Base-by-base conservation (phyloP, 108 stramenopile species). In the Discostella pseudostelligera region DNA sequence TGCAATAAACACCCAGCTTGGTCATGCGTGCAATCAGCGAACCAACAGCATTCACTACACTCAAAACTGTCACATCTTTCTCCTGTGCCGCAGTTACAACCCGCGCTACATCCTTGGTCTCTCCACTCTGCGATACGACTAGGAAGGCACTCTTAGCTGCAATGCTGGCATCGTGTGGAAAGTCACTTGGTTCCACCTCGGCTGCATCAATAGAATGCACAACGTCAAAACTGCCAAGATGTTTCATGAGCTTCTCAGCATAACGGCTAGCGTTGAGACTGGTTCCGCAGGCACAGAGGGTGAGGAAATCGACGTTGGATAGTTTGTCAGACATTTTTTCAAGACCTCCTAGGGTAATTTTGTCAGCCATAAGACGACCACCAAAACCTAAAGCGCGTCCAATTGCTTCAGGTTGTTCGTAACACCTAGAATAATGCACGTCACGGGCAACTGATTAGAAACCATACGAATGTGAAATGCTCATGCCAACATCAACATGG, bases 21-120 rank as follows among this genome's bases (percentile, higher is more conserved):
- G 97, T 96, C 8, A 87, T 93, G 9, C 96, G 85, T 5, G 98
- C 98, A 73, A 99, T 98, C 64, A 97, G 74, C 55, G 93, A 95
- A 1, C 99, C 97, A 19, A 99, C 97, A 17, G 96, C 83, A 77
- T 99, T 99, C 55, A 98, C 97, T 8, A 98, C 93, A 69, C 87
- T 92, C 70, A 98, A 49, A 17, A 84, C 80, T 14, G 95, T 92
- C 26, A 97, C 68, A 29, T 89, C 90, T 55, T 80, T 80, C 20
- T 90, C 87, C 82, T 89, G 83, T 26, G 94, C 96, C 8, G 79
- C 77, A 19, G 65, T 75, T 7, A 98, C 89, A 43, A 94, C 95
- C 53, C 95, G 90, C 10, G 83, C 84, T 13, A 97, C 96, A 77
- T 99, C 99, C 62, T 97, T 97, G 1, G 99, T 99, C 72, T 99